Evolutionary conservation across 2,329 filamentous ascomycete genomes (phyloP).

Genomic region (Cryphonectria nitschkei): DNA sequence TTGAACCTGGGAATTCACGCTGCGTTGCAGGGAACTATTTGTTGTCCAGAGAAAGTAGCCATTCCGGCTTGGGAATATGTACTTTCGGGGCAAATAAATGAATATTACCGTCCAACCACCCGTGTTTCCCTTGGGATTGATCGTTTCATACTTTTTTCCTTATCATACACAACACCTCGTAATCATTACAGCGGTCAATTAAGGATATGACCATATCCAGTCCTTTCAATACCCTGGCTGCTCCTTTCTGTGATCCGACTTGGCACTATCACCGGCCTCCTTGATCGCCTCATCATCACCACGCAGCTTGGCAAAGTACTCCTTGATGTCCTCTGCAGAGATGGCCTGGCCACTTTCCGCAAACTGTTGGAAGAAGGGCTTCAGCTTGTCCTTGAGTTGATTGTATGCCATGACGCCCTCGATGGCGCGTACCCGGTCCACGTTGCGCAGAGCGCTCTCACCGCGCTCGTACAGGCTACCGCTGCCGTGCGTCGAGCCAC

Average conservation of each 20-base stretch:
- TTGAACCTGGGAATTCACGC: background rate
- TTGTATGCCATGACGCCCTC: constrained; percentile 99
- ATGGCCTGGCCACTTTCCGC: constrained; percentile 88
- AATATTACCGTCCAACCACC: background rate
- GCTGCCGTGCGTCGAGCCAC: constrained; percentile 67
- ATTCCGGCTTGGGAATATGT: background rate
- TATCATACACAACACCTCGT: constrained; percentile 24
- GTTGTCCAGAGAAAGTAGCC: background rate
- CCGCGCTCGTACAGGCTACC: constrained; percentile 88
- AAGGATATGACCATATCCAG: background rate
- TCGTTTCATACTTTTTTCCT: background rate
- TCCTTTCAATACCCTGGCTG: constrained; percentile 55
- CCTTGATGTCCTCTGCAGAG: constrained; percentile 93
- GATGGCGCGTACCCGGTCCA: constrained; percentile 91
- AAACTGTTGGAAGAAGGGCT: constrained; percentile 90
- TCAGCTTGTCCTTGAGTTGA: constrained; percentile 93
- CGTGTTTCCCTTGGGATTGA: background rate
- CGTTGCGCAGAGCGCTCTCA: constrained; percentile 86
- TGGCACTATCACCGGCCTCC: constrained; percentile 61
- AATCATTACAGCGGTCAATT: constrained; percentile 12
- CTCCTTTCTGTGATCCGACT: constrained; percentile 49
- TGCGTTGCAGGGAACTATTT: background rate
- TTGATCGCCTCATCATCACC: constrained; percentile 80
- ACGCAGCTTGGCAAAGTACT: constrained; percentile 90
- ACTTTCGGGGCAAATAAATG: background rate